Base-by-base conservation (phyloP, 1,284 basidiomycete species). In the Austropuccinia psidii region DNA sequence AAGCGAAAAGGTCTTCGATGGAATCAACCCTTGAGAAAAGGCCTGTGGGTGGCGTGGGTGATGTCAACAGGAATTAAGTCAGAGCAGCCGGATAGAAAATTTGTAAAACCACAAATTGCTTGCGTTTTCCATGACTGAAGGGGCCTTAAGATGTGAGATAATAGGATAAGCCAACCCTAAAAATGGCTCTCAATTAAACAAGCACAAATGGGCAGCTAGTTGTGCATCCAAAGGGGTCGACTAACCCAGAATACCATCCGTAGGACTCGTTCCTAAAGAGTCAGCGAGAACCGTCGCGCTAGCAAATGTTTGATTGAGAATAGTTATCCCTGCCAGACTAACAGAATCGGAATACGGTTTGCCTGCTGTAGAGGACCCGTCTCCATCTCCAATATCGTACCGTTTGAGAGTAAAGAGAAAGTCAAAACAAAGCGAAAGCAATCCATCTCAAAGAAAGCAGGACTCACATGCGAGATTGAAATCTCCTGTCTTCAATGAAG, bases 291-390 rank as follows among this genome's bases (percentile, higher is more conserved):
- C 57, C 31, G 68, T 58, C 29, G 57, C 68, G 27, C 57, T 58
- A 21, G 68, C 68, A 33, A 70, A 70, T n/a, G 39, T 49, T 45
- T 70, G 68, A 43, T 61, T 70, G 11, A 15, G n/a, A 15, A 70
- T 41, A 17, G 55, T 61, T 6, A 70, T 45, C 8, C 68, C 68
- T 11, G 57, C 68, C 39, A 70, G 24, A 6, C 61, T 50, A 24
- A 70, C 45, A 0, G 41, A 49, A 37, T 70, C 57, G 19, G 29
- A 39, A 29, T 61, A 70, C 27, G 39, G 31, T 7, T 31, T 31
- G 31, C 68, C 68, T n/a, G 68, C 47, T 21, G 68, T 70, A 49
- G n/a, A 60, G 45, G 68, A 70, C 29, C 68, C 68, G 24, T 70
- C 68, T 11, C 68, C 68, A 50, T 70, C 68, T 70, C 35, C 52